Evolutionary conservation across 192 early-diverging fungal genomes (phyloP).

Genomic region (Backusella parvicylindrica): DNA sequence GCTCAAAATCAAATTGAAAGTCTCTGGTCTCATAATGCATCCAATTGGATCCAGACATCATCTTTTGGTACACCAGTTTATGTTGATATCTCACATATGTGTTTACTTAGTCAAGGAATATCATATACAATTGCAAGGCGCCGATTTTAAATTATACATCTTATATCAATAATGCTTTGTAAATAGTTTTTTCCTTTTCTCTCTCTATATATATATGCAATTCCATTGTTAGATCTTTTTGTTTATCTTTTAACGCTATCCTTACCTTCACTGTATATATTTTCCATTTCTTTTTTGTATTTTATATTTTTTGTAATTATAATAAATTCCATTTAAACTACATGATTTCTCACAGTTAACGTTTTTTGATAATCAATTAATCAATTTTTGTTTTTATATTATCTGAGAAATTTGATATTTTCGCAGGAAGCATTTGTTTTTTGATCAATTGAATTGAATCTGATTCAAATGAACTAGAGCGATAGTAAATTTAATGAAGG

Average conservation of each 20-base stretch:
- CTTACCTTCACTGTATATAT: background rate
- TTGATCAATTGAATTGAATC: background rate
- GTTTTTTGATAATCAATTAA: background rate
- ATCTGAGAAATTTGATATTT: background rate
- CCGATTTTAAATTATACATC: background rate
- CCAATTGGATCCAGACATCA: background rate
- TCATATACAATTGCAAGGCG: slow-evolving; percentile 1
- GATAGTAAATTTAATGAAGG: background rate
- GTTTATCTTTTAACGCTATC: background rate
- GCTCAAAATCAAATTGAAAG: slow-evolving; percentile 7
- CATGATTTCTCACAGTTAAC: background rate
- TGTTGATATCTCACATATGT: slow-evolving; percentile 1
- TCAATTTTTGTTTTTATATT: background rate
- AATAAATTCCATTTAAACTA: background rate
- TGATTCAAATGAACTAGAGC: background rate
- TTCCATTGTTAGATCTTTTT: background rate
- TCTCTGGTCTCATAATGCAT: background rate
- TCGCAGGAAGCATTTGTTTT: background rate
- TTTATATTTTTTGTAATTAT: background rate
- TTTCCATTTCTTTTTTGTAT: background rate
- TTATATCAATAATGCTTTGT: background rate
- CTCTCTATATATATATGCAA: background rate
- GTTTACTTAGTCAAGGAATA: background rate
- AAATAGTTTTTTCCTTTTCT: background rate
- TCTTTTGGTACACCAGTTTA: background rate